A percentile compares a stretch with the other conserved stretches of the same genome.
These are phyloP conservation scores for Fusarium sp. DNA, from an alignment of 2,329 filamentous ascomycete species.

Conservation along the genomic window DNA sequence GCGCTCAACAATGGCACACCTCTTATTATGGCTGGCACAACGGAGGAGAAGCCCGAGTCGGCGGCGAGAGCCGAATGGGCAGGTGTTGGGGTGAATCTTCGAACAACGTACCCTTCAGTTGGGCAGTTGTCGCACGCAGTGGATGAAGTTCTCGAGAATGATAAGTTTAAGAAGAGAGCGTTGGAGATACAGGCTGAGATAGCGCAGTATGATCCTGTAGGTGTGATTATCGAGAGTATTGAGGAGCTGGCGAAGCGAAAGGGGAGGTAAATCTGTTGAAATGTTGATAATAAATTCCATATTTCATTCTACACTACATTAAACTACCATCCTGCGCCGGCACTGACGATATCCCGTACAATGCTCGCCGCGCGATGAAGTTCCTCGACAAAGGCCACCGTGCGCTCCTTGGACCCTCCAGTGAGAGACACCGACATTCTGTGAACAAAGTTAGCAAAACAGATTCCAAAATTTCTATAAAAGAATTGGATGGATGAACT, in stretches of 20 bases:
- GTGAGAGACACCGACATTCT: too few relatives aligned
- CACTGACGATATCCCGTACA: too few relatives aligned
- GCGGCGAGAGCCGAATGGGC: conserved; percentile 10
- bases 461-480: too few relatives aligned
- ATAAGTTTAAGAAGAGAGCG: not conserved
- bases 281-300: too few relatives aligned
- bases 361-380: too few relatives aligned
- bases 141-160: not conserved
- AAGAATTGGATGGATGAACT: too few relatives aligned
- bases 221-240: not conserved
- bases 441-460: too few relatives aligned
- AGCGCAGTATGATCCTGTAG: not conserved
- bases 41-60: conserved; percentile 9
- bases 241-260: not conserved
- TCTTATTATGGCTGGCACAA: conserved; percentile 4
- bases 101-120: conserved; percentile 6
- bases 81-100: not conserved
- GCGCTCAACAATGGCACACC: conserved; percentile 4
- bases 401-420: too few relatives aligned
- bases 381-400: too few relatives aligned
- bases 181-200: conserved; percentile 5
- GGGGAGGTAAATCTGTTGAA: too few relatives aligned
- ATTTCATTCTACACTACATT: too few relatives aligned
- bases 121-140: not conserved
- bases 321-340: too few relatives aligned